A percentile compares a stretch with the other conserved stretches of the same genome.
Evolutionary conservation across 768 basidiomycete species (phyloP).

Genomic region (Grammothele lineata): DNA sequence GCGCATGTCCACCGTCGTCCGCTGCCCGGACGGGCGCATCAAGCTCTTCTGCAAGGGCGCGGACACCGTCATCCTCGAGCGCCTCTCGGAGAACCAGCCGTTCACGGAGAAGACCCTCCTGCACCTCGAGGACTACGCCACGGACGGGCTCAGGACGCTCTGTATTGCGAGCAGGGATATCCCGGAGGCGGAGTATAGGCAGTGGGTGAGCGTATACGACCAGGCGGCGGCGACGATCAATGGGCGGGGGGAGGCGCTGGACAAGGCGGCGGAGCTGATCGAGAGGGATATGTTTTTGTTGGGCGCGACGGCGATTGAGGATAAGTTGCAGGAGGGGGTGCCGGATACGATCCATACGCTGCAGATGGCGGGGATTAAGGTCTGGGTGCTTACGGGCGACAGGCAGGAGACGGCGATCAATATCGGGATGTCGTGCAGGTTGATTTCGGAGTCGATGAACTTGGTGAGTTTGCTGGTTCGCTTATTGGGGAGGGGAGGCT

Average conservation of each 20-base stretch:
- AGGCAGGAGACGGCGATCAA: constrained; percentile 99
- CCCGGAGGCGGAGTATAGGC: constrained; percentile 81
- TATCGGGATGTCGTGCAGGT: constrained; percentile 93
- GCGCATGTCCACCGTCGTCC: constrained; percentile 94
- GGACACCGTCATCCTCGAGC: constrained; percentile 94
- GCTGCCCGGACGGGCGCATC: constrained; percentile 84
- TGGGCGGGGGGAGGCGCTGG: constrained; percentile 91
- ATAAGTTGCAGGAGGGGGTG: constrained; percentile 97
- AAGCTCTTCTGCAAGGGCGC: constrained; percentile 97
- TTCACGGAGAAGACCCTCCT: constrained; percentile 82
- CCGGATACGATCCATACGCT: constrained; percentile 97
- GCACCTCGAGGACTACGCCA: constrained; percentile 97
- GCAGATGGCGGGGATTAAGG: constrained; percentile 98
- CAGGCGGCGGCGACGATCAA: constrained; percentile 94
- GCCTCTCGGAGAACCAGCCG: constrained; percentile 79
- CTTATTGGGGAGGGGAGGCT: no score
- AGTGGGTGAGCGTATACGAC: constrained; percentile 86
- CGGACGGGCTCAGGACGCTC: constrained; percentile 94
- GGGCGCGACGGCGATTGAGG: constrained; percentile 97
- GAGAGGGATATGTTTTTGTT: constrained; percentile 91
- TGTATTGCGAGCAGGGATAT: constrained; percentile 95
- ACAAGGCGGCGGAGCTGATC: constrained; percentile 91
- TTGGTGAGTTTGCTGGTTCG: constrained; percentile 56
- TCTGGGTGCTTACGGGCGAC: constrained; percentile 97
- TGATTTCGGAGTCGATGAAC: constrained; percentile 99